A percentile compares a stretch with the other conserved stretches of the same genome.
Evolutionary conservation across 2,329 filamentous ascomycete species (phyloP).

Genomic region (Pseudocercospora crystallina): DNA sequence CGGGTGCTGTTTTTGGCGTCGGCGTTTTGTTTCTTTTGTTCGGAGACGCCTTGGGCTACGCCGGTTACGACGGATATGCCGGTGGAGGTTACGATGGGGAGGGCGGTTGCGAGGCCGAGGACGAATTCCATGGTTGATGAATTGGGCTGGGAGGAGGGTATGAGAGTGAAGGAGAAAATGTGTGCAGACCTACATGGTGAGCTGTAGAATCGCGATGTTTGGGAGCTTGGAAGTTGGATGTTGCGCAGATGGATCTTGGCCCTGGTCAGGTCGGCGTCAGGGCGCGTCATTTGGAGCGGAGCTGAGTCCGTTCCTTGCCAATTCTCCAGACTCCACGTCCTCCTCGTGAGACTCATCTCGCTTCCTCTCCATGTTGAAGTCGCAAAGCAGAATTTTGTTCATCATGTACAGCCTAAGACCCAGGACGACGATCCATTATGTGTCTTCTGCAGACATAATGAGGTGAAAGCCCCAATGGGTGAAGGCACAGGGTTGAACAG

Average conservation of each 20-base stretch:
- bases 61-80: conserved; percentile 53
- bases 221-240: background rate
- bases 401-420: too few species aligned
- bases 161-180: background rate
- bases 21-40: conserved; percentile 52
- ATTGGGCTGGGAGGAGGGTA: background rate
- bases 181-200: conserved; percentile 5
- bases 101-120: conserved; percentile 35
- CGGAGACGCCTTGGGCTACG: conserved; percentile 51
- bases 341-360: too few species aligned
- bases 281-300: conserved; percentile 13
- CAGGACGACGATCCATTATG: too few species aligned
- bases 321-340: background rate
- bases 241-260: conserved; percentile 12
- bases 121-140: conserved; percentile 34
- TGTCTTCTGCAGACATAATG: too few species aligned
- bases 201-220: background rate
- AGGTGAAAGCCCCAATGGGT: too few species aligned
- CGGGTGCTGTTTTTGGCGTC: conserved; percentile 50
- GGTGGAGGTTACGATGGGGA: conserved; percentile 38
- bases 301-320: conserved; percentile 1
- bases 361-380: too few species aligned
- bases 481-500: too few species aligned
- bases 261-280: conserved; percentile 12
- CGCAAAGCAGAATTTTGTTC: too few species aligned